Evolutionary conservation across 2,329 filamentous ascomycete genomes (phyloP), one percentile per base, ranked within the genome.

Genomic region (Ophiocordyceps robertsii): DNA sequence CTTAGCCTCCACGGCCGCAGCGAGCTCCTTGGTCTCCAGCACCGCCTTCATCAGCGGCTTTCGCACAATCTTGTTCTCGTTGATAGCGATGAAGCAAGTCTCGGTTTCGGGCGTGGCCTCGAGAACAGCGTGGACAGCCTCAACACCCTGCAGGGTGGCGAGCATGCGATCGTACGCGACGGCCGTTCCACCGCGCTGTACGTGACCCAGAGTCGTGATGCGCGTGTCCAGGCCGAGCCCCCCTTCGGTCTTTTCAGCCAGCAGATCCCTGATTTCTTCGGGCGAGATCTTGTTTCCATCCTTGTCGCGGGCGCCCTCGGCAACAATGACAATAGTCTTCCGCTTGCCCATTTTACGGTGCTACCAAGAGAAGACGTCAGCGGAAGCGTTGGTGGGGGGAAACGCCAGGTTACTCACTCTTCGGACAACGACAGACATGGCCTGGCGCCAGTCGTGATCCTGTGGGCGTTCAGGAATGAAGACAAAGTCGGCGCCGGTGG

Each of bases 321-420:
- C 92, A 41, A 98, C 84, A 54, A 98, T 95, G 55, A 98, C 90
- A 54, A 96, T 96, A 1, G 92, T 96, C 70, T 95, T 93, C 55
- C 92, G 78, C 74, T 96, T 98, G 56, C 92, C 92, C 57, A 87
- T 73, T 47, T 73, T 70, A 50, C 92, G 82, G 66, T 96, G 92
- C 80, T 92, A 43, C 37, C 33, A 43, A 14, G 17, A 8, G 12
- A 19, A 2, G 51, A 9, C 27, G 37, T 51, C 32, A 46, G 39
- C 24, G 43, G 39, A 36, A n/a, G 4, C 11, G 3, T 6, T 29
- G 1, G 9, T 17, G n/a, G 3, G 2, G 16, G n/a, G 10, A 13
- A 31, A n/a, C 16, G 38, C 7, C 33, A 9, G 10, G 14, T n/a
- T 38, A 52, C 67, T 55, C 56, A 84, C 82, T 63, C 82, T 79